Conservation (phyloP, 1,139 yeast genomes). For the Magnusiomyces fungicola region DNA sequence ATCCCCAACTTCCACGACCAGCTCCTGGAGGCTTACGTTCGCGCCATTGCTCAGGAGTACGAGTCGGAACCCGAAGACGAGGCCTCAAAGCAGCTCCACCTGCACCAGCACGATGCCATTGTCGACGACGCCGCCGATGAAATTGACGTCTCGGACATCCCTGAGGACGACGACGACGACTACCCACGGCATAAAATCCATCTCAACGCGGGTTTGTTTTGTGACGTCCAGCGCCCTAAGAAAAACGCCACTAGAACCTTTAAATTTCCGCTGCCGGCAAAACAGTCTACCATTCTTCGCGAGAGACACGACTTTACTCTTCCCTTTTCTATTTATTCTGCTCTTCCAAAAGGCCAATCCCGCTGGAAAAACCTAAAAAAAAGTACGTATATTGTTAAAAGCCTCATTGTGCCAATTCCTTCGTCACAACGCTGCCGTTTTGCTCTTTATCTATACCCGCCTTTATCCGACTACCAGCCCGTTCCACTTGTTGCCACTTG, state of each 20-base stretch:
- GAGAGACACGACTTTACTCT: slow-evolving; percentile 25
- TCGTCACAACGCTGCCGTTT: too few species aligned
- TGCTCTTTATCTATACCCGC: too few species aligned
- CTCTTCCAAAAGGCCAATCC: slow-evolving; percentile 22
- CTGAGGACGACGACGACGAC: not conserved
- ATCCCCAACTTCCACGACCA: slow-evolving; percentile 11
- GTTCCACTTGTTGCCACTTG: too few species aligned
- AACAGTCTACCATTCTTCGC: slow-evolving; percentile 15
- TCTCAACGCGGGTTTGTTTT: slow-evolving; percentile 11
- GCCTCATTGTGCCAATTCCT: too few species aligned
- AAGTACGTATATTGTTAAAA: too few species aligned
- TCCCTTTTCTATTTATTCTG: slow-evolving; percentile 32
- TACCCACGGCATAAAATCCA: slow-evolving; percentile 4
- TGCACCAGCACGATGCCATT: too few species aligned
- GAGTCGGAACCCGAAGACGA: slow-evolving; percentile 6
- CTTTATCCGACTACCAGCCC: too few species aligned
- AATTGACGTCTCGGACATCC: not conserved
- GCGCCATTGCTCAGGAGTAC: slow-evolving; percentile 9
- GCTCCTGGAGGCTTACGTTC: slow-evolving; percentile 11
- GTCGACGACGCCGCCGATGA: not conserved
- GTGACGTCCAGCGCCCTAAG: slow-evolving; percentile 6
- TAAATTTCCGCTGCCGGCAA: slow-evolving; percentile 23
- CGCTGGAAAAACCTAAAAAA: slow-evolving; percentile 30
- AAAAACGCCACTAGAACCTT: slow-evolving; percentile 9
- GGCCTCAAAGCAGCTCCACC: not conserved